Conservation (phyloP, 768 basidiomycete species). For the Daedaleopsis sinensis region DNA sequence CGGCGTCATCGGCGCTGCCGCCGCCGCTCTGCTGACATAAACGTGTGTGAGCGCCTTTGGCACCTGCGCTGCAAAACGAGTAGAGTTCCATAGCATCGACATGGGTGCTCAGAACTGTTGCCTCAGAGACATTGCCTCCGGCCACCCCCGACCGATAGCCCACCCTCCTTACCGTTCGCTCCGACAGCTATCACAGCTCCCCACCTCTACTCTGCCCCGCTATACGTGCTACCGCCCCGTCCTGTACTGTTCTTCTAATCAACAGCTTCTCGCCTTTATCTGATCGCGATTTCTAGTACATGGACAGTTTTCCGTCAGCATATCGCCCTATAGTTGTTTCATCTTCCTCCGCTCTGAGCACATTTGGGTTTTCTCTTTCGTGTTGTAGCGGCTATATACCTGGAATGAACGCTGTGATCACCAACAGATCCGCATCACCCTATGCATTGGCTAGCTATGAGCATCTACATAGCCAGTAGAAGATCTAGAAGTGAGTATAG, state of each 20-base stretch:
- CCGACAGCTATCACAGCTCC: constrained; percentile 5
- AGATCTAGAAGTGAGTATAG: too few relatives aligned
- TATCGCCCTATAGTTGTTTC: not conserved
- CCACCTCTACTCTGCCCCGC: not conserved
- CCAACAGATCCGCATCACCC: too few relatives aligned
- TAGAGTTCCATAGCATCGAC: not conserved
- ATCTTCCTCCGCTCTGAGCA: not conserved
- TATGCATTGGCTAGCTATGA: too few relatives aligned
- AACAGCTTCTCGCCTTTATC: not conserved
- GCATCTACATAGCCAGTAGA: too few relatives aligned
- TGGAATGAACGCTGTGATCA: constrained; percentile 20
- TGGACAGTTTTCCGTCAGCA: constrained; percentile 12
- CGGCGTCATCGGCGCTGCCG: constrained; percentile 40
- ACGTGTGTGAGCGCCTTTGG: not conserved
- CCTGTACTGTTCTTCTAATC: constrained; percentile 9
- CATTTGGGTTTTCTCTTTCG: constrained; percentile 7
- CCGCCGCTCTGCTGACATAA: constrained; percentile 44
- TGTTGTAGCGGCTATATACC: constrained; percentile 22
- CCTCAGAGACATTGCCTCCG: constrained; percentile 16
- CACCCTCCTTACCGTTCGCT: constrained; percentile 9
- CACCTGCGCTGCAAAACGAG: constrained; percentile 9
- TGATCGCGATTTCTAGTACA: not conserved
- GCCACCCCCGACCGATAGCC: constrained; percentile 19
- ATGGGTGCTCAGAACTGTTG: constrained; percentile 13
- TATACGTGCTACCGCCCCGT: not conserved